Base-by-base conservation (phyloP, 2,329 filamentous ascomycete species). In the Aulographum hederae region DNA sequence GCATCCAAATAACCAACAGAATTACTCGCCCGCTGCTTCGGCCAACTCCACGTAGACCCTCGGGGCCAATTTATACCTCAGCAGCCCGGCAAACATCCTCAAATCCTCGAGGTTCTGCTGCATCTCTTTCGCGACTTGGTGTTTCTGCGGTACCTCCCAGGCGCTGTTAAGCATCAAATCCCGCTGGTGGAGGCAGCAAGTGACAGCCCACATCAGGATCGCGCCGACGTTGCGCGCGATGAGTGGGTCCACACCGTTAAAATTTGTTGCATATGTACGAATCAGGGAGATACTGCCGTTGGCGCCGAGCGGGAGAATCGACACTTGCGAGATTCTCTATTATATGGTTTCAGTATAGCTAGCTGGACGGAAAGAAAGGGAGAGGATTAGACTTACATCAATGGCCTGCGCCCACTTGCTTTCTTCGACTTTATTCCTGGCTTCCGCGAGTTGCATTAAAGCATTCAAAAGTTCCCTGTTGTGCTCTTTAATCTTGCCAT, bases 81-180 rank as follows among this genome's bases (percentile, higher is more conserved):
- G 72, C 65, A 93, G 73, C 34, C 84, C 86, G 12, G 84, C 86
- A 60, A 93, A 95, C 11, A 89, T 78, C 61, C 89, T 93, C 45
- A 94, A 56, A 54, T 95, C 86, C 52, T 84, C 73, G 25, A 80
- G 84, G 59, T 79, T 81, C 51, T 78, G 71, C 57, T 78, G 69
- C 46, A 91, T 60, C 45, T 77, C 65, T 35, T 77, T 72, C 32
- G 76, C 72, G 27, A 8, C 55, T 82, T 67, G 51, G 57, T 44
- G 30, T 48, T 42, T 48, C 57, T 63, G 47, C 65, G 62, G 40
- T 65, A 76, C 76, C 42, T 77, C 82, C 52, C 78, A 94, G 43
- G 76, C 69, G 18, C 75, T 73, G 36, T 63, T 67, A 34, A 67
- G 65, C 29, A 91, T 64, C 38, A 73, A 61, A 43, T 78, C 74